Evolutionary conservation across 2,329 filamentous ascomycete species (phyloP), one percentile per base, ranked within the genome.

Genomic region (Aspergillus sp.): DNA sequence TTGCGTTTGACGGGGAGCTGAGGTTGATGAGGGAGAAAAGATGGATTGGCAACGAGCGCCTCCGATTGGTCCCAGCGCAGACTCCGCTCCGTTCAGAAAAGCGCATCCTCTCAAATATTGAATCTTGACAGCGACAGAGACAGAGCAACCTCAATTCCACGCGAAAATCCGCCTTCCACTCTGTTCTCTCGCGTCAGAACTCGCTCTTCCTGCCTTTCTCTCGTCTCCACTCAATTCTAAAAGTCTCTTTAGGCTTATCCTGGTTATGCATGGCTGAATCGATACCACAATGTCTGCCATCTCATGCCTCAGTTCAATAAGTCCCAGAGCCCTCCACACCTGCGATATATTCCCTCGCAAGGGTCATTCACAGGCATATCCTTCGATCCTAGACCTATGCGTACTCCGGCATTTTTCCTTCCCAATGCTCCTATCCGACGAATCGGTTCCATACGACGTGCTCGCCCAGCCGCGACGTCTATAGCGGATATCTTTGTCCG

Each of bases 291-390:
- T 88, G 85, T 81, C 76, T 78, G 77, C 73, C 77, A 70, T 81
- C 82, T 83, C 84, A 88, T 88, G 86, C 85, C 82, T 83, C 77
- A 81, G 77, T 73, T 82, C 77, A 79, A 79, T 76, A 77, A 77
- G 76, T 78, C 81, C 74, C 77, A 81, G 72, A 78, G 80, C 79
- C 78, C 76, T 68, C 70, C 74, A 65, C 72, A 75, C 73, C 76
- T 76, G 75, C 76, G 77, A 72, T 70, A 77, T 70, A 72, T 76
- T 73, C 76, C 78, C 62, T 78, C 77, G 73, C 71, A 77, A 75
- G 70, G 69, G 63, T 64, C 70, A 65, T 70, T 70, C 59, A 63
- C 65, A 60, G 61, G 66, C 58, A 52, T 61, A 35, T 55, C 61
- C 58, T 44, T 56, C 52, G 64, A 58, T 59, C 56, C 60, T 62